Conservation (phyloP, 495 filamentous ascomycete genomes). For the Aspergillus carlsbadensis region DNA sequence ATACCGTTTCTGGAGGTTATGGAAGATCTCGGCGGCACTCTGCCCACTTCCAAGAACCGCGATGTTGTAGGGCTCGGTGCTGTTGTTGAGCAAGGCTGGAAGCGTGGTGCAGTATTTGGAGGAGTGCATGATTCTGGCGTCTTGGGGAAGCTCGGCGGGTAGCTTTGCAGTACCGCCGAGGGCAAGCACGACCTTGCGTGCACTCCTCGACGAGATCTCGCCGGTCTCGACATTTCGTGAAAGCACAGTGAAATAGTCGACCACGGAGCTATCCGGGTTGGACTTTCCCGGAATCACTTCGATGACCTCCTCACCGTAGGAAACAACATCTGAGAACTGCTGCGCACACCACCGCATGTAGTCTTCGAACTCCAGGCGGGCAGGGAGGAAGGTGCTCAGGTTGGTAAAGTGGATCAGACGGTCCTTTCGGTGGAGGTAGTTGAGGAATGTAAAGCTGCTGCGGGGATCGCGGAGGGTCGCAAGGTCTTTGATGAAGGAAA, state of each 20-base stretch:
- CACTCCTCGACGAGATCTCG: conserved; percentile 50
- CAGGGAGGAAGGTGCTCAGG: conserved; percentile 81
- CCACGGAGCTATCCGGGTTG: conserved; percentile 29
- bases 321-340: conserved; percentile 75
- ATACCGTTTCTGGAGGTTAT: conserved; percentile 79
- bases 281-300: conserved; percentile 45
- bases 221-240: conserved; percentile 54
- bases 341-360: conserved; percentile 91
- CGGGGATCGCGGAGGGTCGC: conserved; percentile 84
- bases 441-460: conserved; percentile 92
- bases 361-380: conserved; percentile 87
- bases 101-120: conserved; percentile 75
- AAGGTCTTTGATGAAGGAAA: conserved; percentile 95
- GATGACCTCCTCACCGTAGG: conserved; percentile 74
- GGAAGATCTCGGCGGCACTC: conserved; percentile 93
- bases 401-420: conserved; percentile 88
- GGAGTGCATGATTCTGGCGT: conserved; percentile 78
- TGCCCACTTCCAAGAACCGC: conserved; percentile 88
- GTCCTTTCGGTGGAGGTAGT: conserved; percentile 78
- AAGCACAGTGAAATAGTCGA: conserved; percentile 55
- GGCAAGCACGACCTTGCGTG: conserved; percentile 84
- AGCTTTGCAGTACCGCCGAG: conserved; percentile 79
- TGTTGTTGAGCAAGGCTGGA: conserved; percentile 58
- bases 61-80: conserved; percentile 60
- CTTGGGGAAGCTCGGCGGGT: conserved; percentile 63